A percentile compares a stretch with the other conserved stretches of the same genome.
These are phyloP conservation scores for Scedosporium dehoogii DNA, from an alignment of 2,329 filamentous ascomycete species.

Conservation along the genomic window DNA sequence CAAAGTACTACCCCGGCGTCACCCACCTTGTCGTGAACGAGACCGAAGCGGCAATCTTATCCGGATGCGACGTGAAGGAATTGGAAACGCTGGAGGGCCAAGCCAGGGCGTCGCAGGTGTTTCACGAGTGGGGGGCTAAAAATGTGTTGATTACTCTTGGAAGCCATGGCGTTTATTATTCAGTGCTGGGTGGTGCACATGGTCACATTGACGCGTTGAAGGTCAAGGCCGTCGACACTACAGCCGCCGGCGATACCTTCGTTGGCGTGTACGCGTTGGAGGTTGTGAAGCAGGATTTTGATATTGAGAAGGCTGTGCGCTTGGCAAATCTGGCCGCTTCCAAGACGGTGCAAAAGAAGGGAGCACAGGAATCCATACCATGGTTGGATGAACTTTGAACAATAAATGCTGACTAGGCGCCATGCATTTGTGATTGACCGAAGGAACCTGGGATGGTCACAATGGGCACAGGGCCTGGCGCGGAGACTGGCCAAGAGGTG, in stretches of 20 bases:
- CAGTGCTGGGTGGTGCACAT: slow-evolving; percentile 29
- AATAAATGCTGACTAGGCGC: background rate
- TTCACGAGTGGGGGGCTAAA: slow-evolving; percentile 59
- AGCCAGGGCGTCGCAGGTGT: slow-evolving; percentile 41
- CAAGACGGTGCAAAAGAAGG: slow-evolving; percentile 30
- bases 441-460: too few species aligned
- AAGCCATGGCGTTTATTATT: slow-evolving; percentile 64
- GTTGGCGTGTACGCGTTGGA: slow-evolving; percentile 77
- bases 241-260: slow-evolving; percentile 89
- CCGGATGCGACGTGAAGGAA: slow-evolving; percentile 39
- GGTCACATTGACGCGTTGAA: slow-evolving; percentile 53
- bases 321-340: slow-evolving; percentile 42
- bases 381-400: slow-evolving; percentile 29
- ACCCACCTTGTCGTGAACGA: slow-evolving; percentile 84
- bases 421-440: too few species aligned
- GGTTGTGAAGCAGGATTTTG: slow-evolving; percentile 45
- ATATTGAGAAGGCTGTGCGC: slow-evolving; percentile 44
- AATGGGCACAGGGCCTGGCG: too few species aligned
- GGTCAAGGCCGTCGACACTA: slow-evolving; percentile 79
- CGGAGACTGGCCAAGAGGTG: too few species aligned
- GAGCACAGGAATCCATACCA: slow-evolving; percentile 33
- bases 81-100: slow-evolving; percentile 37
- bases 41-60: slow-evolving; percentile 71
- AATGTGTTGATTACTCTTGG: slow-evolving; percentile 82
- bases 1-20: slow-evolving; percentile 54